Conservation (phyloP, 2,329 filamentous ascomycete genomes). For the Penicillium sp. region DNA sequence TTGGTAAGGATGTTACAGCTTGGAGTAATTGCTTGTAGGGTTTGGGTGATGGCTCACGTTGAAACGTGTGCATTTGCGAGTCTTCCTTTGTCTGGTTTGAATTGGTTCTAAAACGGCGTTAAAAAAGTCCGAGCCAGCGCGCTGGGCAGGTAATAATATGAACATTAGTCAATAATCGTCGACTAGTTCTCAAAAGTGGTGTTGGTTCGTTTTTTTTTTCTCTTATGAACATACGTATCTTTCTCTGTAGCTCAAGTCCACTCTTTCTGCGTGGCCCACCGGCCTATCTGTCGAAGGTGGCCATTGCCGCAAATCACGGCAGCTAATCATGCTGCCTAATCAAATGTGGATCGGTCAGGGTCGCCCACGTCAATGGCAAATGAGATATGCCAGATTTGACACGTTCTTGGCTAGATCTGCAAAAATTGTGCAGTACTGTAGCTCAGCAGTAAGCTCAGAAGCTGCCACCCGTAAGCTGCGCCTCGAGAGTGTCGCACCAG, state of each 20-base stretch:
- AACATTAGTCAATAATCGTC: background rate
- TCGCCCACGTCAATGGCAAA: background rate
- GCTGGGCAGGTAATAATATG: background rate
- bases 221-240: too few relatives aligned
- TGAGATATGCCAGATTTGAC: background rate
- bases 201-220: background rate
- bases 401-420: background rate
- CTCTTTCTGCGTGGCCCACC: background rate
- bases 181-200: background rate
- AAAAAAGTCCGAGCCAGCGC: background rate
- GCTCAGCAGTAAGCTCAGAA: background rate
- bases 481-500: background rate
- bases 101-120: too few relatives aligned
- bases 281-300: background rate
- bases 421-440: background rate
- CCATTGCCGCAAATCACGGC: background rate
- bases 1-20: background rate
- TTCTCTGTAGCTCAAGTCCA: too few relatives aligned
- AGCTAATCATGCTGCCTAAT: conserved; percentile 2
- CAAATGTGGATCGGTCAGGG: background rate
- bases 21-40: conserved; percentile 1
- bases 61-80: background rate
- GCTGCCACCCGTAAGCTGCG: background rate
- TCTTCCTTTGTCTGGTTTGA: background rate
- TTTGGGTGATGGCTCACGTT: background rate